A percentile compares a stretch with the other conserved stretches of the same genome.
Conservation (phyloP, 2,329 filamentous ascomycete genomes). For the Exophiala spinifera region DNA sequence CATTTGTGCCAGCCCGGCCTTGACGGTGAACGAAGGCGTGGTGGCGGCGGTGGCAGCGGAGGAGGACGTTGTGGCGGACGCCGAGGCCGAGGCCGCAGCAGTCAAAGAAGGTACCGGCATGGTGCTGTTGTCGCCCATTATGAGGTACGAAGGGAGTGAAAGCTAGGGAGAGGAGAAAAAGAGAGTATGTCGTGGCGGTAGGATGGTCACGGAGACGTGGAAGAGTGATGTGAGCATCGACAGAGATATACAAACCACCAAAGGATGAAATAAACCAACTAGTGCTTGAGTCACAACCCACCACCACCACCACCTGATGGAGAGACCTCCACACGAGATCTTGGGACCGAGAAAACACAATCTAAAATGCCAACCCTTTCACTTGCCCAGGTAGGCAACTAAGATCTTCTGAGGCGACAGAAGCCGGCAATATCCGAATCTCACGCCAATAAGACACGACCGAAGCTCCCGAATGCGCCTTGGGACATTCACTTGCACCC, state of each 20-base stretch:
- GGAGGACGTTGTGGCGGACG: slow-evolving; percentile 6
- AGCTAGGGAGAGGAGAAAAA: background rate
- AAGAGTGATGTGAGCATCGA: too few species aligned
- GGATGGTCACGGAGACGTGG: background rate
- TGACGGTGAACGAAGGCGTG: slow-evolving; percentile 72
- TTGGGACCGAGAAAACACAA: background rate
- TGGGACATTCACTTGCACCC: too few species aligned
- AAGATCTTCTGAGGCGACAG: too few species aligned
- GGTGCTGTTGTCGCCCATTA: slow-evolving; percentile 28
- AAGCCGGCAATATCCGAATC: too few species aligned
- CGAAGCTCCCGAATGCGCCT: too few species aligned
- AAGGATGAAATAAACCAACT: background rate
- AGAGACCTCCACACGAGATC: too few species aligned
- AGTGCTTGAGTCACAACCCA: slow-evolving; percentile 8
- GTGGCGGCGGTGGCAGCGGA: slow-evolving; percentile 34
- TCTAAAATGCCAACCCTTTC: too few species aligned
- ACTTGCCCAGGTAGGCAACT: too few species aligned
- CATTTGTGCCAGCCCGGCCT: slow-evolving; percentile 95
- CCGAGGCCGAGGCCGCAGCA: slow-evolving; percentile 7
- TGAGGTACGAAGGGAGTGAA: slow-evolving; percentile 11
- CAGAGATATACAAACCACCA: too few species aligned
- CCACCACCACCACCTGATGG: too few species aligned
- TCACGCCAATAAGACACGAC: too few species aligned
- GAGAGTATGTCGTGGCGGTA: background rate
- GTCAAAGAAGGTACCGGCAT: slow-evolving; percentile 19